These are phyloP conservation scores for Mortierella antarctica DNA, from an alignment of 192 early-diverging fungal species.

Conservation along the genomic window DNA sequence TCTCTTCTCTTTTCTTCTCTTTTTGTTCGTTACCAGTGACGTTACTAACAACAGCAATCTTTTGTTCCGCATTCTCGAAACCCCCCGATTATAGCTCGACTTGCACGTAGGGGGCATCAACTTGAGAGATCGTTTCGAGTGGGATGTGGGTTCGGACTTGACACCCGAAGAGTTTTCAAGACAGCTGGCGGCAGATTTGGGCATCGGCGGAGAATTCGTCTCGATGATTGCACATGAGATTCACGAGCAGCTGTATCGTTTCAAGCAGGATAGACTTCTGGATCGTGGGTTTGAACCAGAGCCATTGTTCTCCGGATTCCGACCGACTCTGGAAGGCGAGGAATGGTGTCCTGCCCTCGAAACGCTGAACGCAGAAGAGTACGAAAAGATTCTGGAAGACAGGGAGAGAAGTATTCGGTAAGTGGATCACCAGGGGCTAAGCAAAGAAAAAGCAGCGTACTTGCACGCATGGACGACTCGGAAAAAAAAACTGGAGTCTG, in stretches of 20 bases:
- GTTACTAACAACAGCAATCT: background rate
- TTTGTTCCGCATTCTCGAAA: no score
- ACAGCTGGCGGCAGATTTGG: conserved; percentile 75
- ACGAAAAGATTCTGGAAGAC: conserved; percentile 67
- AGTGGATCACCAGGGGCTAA: background rate
- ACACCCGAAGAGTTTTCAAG: conserved; percentile 80
- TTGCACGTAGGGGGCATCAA: conserved; percentile 84
- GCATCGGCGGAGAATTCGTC: conserved; percentile 84
- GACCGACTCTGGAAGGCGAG: conserved; percentile 60
- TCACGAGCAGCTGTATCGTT: conserved; percentile 75
- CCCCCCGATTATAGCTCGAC: conserved; percentile 76
- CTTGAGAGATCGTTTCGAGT: conserved; percentile 91
- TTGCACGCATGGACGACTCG: no score
- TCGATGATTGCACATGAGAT: conserved; percentile 80
- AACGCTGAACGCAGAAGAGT: conserved; percentile 65
- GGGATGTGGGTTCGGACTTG: conserved; percentile 80
- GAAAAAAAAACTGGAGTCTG: no score
- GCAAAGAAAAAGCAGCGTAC: no score
- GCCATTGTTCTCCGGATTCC: conserved; percentile 57
- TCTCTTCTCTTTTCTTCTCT: background rate
- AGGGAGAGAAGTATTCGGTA: conserved; percentile 69
- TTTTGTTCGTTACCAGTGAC: background rate
- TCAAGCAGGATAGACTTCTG: conserved; percentile 63
- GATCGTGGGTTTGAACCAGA: conserved; percentile 58
- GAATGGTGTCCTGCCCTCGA: conserved; percentile 67